Conservation (phyloP, 345 rosid genomes). For the Citrus australasica region DNA sequence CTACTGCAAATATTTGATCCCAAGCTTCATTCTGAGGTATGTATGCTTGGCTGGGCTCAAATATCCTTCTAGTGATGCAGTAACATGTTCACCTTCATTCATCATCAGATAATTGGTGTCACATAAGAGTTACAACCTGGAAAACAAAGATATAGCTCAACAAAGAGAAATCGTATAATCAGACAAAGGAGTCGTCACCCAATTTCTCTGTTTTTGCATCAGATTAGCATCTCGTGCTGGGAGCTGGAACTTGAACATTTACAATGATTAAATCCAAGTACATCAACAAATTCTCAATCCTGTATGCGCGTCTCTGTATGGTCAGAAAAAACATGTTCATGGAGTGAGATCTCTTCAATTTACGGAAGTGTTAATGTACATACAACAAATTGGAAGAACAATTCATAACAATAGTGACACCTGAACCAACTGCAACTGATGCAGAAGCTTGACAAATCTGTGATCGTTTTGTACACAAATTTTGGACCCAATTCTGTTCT, state of each 20-base stretch:
- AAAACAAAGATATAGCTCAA: neutral
- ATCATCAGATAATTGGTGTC: neutral
- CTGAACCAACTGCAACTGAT: conserved; percentile 9
- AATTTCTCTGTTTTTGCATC: neutral
- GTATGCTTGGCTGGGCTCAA: neutral
- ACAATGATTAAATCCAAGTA: neutral
- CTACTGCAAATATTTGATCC: neutral
- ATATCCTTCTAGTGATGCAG: neutral
- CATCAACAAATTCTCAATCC: neutral
- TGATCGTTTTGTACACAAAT: conserved; percentile 15
- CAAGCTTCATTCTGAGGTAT: neutral
- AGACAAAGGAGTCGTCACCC: neutral
- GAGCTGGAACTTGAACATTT: neutral
- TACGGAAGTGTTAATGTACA: conserved; percentile 26
- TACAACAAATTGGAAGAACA: conserved; percentile 25
- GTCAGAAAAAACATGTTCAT: conserved; percentile 1
- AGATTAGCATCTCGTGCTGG: neutral
- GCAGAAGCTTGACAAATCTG: conserved; percentile 22
- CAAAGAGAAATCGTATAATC: neutral
- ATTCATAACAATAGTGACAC: conserved; percentile 16
- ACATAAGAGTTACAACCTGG: neutral
- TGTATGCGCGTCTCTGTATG: neutral
- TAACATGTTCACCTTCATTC: neutral
- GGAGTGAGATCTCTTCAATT: conserved; percentile 17
- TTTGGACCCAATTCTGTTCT: conserved; percentile 20